These are phyloP conservation scores for Gossypium turneri DNA, from an alignment of 345 rosid species.

Conservation along the genomic window DNA sequence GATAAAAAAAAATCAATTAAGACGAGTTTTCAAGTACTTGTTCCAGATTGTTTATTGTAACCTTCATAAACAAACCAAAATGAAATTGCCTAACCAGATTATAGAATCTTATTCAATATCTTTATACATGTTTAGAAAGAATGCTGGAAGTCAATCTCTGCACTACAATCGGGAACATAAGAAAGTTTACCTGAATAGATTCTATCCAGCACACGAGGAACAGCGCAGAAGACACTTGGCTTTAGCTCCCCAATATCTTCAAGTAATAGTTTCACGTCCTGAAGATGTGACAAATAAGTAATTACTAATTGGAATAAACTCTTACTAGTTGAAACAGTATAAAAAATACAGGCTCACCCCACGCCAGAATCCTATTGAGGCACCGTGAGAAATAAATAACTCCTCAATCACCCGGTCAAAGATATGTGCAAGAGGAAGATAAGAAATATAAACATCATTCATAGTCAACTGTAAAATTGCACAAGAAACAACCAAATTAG, in stretches of 20 bases:
- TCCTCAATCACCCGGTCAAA: conserved; percentile 95
- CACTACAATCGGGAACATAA: background rate
- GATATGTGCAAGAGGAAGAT: conserved; percentile 97
- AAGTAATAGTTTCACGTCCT: conserved; percentile 86
- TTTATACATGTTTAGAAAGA: background rate
- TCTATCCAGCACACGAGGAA: conserved; percentile 95
- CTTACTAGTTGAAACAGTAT: conserved; percentile 8
- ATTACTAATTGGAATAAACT: conserved; percentile 2
- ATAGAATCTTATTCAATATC: background rate
- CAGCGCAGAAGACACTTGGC: conserved; percentile 94
- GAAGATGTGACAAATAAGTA: conserved; percentile 22
- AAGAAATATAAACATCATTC: conserved; percentile 80
- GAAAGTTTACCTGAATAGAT: conserved; percentile 59
- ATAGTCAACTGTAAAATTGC: conserved; percentile 48
- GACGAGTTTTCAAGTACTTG: background rate
- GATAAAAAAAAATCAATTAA: background rate
- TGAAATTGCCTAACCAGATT: background rate
- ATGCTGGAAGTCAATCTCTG: background rate
- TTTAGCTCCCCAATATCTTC: conserved; percentile 88
- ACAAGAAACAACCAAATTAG: conserved; percentile 7
- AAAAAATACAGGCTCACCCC: conserved; percentile 56
- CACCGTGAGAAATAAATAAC: conserved; percentile 67
- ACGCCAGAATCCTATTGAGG: conserved; percentile 92
- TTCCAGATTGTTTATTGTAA: background rate
- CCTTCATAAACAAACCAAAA: conserved; percentile 4